Conservation (phyloP, 352 stramenopile genomes). For the Phytopythium mirpurense region DNA sequence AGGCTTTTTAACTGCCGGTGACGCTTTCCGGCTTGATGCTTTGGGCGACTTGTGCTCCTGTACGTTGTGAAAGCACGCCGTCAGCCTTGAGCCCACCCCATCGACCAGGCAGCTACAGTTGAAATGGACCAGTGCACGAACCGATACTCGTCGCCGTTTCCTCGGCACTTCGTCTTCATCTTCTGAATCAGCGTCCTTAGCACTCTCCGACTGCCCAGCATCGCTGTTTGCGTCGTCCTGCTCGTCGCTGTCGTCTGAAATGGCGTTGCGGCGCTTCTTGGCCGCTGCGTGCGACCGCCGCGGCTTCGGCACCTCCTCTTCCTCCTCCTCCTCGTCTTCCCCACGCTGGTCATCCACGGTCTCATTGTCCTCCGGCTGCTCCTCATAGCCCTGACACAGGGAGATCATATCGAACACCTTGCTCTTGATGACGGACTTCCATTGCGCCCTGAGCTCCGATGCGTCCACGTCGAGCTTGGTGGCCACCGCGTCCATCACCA, state of each 20-base stretch:
- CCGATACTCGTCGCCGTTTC: constrained; percentile 10
- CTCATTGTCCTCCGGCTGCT: constrained; percentile 10
- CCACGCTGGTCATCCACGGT: constrained; percentile 9
- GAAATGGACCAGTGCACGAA: constrained; percentile 9
- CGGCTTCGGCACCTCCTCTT: constrained; percentile 9
- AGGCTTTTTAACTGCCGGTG: constrained; percentile 18
- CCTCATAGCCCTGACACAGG: constrained; percentile 17
- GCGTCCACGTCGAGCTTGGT: constrained; percentile 37
- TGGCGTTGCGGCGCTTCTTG: constrained; percentile 24
- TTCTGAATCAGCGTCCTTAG: constrained; percentile 17
- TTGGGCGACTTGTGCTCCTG: constrained; percentile 10
- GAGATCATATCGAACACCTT: constrained; percentile 47
- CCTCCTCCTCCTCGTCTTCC: constrained; percentile 22
- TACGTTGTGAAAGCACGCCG: background rate
- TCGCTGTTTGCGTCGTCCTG: constrained; percentile 29
- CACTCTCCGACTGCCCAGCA: constrained; percentile 9
- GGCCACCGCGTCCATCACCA: constrained; percentile 48
- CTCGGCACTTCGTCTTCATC: background rate
- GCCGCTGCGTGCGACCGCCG: constrained; percentile 6
- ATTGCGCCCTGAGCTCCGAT: constrained; percentile 35
- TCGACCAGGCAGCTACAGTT: too few species aligned
- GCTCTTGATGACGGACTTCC: constrained; percentile 40
- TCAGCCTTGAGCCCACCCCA: too few species aligned
- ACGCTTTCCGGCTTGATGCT: constrained; percentile 13
- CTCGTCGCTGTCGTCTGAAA: constrained; percentile 44